Evolutionary conservation across 352 stramenopile genomes (phyloP), one percentile per base, ranked within the genome.

Genomic region (Phytophthora melonis): DNA sequence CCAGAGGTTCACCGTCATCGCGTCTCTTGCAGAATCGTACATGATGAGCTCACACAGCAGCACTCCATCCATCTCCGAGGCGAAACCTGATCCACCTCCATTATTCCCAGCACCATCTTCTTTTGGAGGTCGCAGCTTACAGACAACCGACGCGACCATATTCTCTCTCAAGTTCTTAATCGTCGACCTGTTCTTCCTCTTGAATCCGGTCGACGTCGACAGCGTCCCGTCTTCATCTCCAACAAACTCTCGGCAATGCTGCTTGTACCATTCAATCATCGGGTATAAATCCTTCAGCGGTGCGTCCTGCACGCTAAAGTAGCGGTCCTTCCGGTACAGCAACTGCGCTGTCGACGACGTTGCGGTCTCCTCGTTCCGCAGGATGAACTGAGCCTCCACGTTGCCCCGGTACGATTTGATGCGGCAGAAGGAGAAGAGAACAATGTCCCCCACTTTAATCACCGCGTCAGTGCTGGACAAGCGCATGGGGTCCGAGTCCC

Each of bases 261-360:
- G 70, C 30, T 90, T 89, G 68, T 90, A 88, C 81, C 83, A 91
- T 58, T 89, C 80, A 72, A 93, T 87, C 82, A 90, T 90, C 1
- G 79, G 75, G 58, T 88, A 93, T 16, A 91, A 39, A 36, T 87
- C 76, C 19, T 82, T 83, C 32, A 93, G 45, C 8, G 66, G 74
- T 6, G 87, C 81, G 27, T 87, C 80, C 49, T 75, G 75, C 3
- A 82, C 89, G 67, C 82, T 87, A 53, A 90, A 89, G 65, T 89
- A 92, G 6, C 77, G 72, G 39, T 84, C 81, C 7, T 80, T 78
- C 3, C 86, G 78, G 68, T 90, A 92, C 63, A 93, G 64, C 41
- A 93, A 76, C 60, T 89, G 82, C 25, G 81, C 79, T 41, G 63
- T 78, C 18, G 82, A 90, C n/a, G 79, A 75, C 43, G 56, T 69